Base-by-base conservation (phyloP, 805 yeast genomes). In the Starmerella gropengiesseri region DNA sequence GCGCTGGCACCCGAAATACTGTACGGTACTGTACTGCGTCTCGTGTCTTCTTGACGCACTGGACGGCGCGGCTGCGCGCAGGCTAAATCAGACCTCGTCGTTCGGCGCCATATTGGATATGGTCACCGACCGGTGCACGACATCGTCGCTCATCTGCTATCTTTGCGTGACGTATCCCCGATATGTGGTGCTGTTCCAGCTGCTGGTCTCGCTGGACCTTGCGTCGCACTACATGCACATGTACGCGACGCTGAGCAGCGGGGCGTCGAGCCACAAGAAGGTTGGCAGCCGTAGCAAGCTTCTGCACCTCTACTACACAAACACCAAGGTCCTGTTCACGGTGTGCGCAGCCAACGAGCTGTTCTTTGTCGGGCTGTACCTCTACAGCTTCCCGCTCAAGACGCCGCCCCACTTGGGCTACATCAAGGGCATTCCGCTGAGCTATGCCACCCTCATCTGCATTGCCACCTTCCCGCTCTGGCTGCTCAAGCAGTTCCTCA, bases 41-140 rank as follows among this genome's bases (percentile, higher is more conserved):
- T 85, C 95, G 11, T 93, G 98, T 54, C 68, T 91, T 43, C 68
- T 91, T 49, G 99, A 91, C 63, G 99, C 99, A 0, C 74, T 86
- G 45, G 99, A 91, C 60, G 99, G 99, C 4, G 77, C 80, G 43
- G 94, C 95, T 44, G 99, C 99, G 4, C 73, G 99, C 50, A 73
- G 72, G 55, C 84, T 70, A 60, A 75, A 82, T 60, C 99, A 91
- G 62, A 80, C 94, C 13, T 83, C 96, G 25, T 73, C 75, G 52
- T 84, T 85, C 53, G 99, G 99, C 28, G 97, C 98, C 16, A 94
- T 93, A 17, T 71, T 91, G 54, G 99, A 91, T 63, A 91, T 91
- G 99, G 96, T 91, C 25, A 89, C 98, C 16, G 99, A 91, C 61
- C 73, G 99, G 58, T 91, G 96, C 60, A 87, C 98, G 12, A 91